phyloP scores from a whole-genome alignment of 1,284 basidiomycete species.

The Termitomyces sp. region DNA sequence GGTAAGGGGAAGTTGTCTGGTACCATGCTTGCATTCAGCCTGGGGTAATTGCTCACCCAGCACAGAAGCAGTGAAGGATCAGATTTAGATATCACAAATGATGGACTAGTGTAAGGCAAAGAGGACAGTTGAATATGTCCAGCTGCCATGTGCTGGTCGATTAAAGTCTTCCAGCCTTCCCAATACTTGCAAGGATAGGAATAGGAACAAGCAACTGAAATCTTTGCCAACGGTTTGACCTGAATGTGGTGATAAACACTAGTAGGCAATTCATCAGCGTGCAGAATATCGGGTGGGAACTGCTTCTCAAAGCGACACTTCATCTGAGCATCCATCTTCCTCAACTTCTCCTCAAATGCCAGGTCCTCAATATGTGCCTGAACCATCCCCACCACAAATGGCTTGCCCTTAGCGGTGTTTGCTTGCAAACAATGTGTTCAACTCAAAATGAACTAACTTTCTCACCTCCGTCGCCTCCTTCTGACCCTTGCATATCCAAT shows the following conservation, averaged over 20 bases:
- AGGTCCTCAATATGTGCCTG: neutral
- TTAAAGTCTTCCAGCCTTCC: conserved; percentile 25
- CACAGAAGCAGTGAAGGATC: conserved; percentile 29
- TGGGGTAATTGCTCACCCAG: conserved; percentile 37
- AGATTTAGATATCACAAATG: conserved; percentile 36
- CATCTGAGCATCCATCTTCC: too few species aligned
- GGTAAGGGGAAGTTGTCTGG: conserved; percentile 33
- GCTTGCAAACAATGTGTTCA: neutral
- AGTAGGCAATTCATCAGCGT: neutral
- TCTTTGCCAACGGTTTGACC: neutral
- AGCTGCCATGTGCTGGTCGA: conserved; percentile 26
- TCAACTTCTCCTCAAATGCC: too few species aligned
- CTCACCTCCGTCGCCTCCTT: neutral
- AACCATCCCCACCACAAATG: neutral
- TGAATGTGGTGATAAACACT: neutral
- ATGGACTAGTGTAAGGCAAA: conserved; percentile 26
- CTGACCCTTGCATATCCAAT: too few species aligned
- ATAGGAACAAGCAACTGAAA: conserved; percentile 11
- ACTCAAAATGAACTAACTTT: neutral
- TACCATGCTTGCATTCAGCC: conserved; percentile 33
- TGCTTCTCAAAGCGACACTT: too few species aligned
- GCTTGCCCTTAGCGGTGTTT: too few species aligned
- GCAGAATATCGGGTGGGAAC: too few species aligned
- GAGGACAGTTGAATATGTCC: conserved; percentile 29
- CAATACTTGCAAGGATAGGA: conserved; percentile 22